A percentile compares a stretch with the other conserved stretches of the same genome.
phyloP scores from a whole-genome alignment of 768 basidiomycete species.

The Coprinopsis marcescibilis region DNA sequence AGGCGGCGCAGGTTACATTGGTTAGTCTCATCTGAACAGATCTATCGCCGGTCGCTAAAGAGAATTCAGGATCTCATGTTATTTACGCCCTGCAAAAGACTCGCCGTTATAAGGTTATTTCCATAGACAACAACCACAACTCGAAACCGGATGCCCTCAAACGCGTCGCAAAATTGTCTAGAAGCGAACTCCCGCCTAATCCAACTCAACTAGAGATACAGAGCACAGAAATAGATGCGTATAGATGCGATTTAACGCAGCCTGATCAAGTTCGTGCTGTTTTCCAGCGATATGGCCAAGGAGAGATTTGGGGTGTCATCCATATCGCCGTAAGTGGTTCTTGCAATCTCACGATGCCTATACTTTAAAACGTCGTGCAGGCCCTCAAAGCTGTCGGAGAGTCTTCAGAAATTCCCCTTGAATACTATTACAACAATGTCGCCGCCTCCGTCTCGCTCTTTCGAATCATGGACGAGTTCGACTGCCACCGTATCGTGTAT shows the following conservation, averaged over 20 bases:
- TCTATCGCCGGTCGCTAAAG: conserved; percentile 10
- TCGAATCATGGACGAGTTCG: conserved; percentile 80
- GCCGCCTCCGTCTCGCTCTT: conserved; percentile 80
- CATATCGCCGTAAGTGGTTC: conserved; percentile 77
- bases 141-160: conserved; percentile 71
- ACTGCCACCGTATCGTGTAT: conserved; percentile 86
- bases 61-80: conserved; percentile 79
- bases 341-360: not conserved
- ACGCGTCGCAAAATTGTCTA: conserved; percentile 77
- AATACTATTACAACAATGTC: conserved; percentile 95
- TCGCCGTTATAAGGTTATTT: conserved; percentile 85
- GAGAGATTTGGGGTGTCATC: conserved; percentile 93
- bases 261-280: conserved; percentile 66
- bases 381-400: conserved; percentile 98
- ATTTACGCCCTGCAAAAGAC: conserved; percentile 82
- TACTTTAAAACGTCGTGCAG: conserved; percentile 30
- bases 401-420: conserved; percentile 85
- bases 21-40: conserved; percentile 30
- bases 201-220: conserved; percentile 64
- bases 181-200: conserved; percentile 59
- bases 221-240: conserved; percentile 65
- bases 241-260: conserved; percentile 70
- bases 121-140: conserved; percentile 94
- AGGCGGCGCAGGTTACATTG: conserved; percentile 87
- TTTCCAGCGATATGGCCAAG: conserved; percentile 80